Base-by-base conservation (phyloP, 2,329 filamentous ascomycete genomes). In the Dothideomycetidae sp. region DNA sequence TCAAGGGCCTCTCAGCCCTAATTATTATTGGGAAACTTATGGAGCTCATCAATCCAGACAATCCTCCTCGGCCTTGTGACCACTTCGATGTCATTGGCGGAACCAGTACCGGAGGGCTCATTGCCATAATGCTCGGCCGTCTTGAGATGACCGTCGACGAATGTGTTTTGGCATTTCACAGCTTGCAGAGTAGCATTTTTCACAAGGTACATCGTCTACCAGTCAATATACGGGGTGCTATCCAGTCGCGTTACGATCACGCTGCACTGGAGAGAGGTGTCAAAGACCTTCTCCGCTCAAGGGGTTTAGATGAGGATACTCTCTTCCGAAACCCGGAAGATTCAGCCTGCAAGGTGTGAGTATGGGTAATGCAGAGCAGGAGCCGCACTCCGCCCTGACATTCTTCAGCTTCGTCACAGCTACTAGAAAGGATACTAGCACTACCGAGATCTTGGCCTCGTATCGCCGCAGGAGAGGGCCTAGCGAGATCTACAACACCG, bases 271-370 rank as follows among this genome's bases (percentile, higher is more conserved):
- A 36, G 29, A 10, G 21, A 10, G 29, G 30, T 10, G 29, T 46
- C 12, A 35, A 40, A 23, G 30, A 53, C 5, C 36, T 55, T 17
- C 5, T 33, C 11, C 5, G 4, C 9, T 7, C 5, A 5, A 13
- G 31, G 15, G 31, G 31, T 4, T n/a, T 33, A 9, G 7, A 13
- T 7, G 10, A 13, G 5, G 31, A 33, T 10, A 5, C 10, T 16
- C 31, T n/a, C 4, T 16, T 33, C 10, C 11, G n/a, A 33, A 17
- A 33, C 29, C 23, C 92, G 83, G 10, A 93, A 93, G 57, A 93
- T 83, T n/a, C n/a, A 83, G 84, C 90, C 60, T 69, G 81, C 10
- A 10, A 19, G 28, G 10, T 15, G 17, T 28, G 16, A 33, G n/a
- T n/a, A n/a, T n/a, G n/a, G n/a, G n/a, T n/a, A n/a, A n/a, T n/a